Evolutionary conservation across 2,329 filamentous ascomycete genomes (phyloP).

Genomic region (Penicillium digitatum): DNA sequence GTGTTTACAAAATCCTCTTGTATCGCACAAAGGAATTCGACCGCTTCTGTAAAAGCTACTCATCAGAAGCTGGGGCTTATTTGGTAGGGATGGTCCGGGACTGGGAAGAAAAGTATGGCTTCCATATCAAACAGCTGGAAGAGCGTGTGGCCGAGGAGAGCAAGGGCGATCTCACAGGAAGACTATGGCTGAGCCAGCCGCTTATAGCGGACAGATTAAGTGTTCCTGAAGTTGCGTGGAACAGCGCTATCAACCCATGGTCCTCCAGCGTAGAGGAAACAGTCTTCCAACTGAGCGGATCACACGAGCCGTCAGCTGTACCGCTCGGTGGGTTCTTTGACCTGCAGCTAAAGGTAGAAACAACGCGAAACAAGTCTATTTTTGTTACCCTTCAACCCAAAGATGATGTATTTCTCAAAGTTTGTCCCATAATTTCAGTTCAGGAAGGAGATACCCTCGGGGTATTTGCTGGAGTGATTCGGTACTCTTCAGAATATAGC

Average conservation of each 20-base stretch:
- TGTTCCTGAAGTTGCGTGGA: constrained; percentile 8
- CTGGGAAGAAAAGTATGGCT: constrained; percentile 11
- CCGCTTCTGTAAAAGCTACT: constrained; percentile 12
- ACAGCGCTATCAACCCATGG: constrained; percentile 13
- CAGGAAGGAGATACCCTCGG: not conserved
- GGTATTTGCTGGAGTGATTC: not conserved
- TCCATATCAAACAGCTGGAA: constrained; percentile 13
- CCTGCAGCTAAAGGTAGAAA: constrained; percentile 5
- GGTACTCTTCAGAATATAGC: not conserved
- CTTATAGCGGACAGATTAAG: constrained; percentile 9
- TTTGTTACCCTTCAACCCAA: constrained; percentile 11
- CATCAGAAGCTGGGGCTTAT: not conserved
- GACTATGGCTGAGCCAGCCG: constrained; percentile 5
- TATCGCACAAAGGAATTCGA: constrained; percentile 20
- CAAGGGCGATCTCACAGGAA: constrained; percentile 10
- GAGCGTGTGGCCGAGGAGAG: constrained; percentile 4
- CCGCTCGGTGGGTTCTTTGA: constrained; percentile 8
- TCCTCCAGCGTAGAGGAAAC: constrained; percentile 8
- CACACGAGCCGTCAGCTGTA: constrained; percentile 1
- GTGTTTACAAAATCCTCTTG: constrained; percentile 14
- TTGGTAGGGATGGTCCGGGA: constrained; percentile 8
- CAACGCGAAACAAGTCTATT: constrained; percentile 13
- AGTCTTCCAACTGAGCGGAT: constrained; percentile 8
- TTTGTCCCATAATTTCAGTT: constrained; percentile 15
- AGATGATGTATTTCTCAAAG: constrained; percentile 1